Evolutionary conservation across 495 filamentous ascomycete genomes (phyloP).

Genomic region (Hyaloscypha finlandica): DNA sequence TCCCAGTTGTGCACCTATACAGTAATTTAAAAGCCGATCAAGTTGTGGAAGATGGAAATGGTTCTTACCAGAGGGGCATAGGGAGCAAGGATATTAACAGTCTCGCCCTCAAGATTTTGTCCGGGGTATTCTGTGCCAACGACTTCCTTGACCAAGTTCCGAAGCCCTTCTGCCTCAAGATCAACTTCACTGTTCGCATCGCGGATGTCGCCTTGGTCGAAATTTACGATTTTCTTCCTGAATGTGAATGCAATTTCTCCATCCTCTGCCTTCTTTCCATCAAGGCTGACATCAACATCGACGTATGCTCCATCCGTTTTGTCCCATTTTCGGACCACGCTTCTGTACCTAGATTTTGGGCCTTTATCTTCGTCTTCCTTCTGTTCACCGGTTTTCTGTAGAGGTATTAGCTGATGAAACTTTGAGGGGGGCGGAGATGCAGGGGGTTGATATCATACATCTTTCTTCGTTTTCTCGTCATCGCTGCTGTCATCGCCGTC

Average conservation of each 20-base stretch:
- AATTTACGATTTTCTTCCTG: neutral
- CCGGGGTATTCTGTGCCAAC: neutral
- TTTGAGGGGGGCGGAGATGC: too few relatives aligned
- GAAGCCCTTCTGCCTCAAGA: neutral
- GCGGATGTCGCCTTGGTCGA: neutral
- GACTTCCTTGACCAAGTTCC: neutral
- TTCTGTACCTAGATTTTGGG: constrained; percentile 5
- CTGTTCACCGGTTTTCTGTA: neutral
- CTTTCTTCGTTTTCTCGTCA: too few relatives aligned
- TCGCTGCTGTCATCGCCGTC: too few relatives aligned
- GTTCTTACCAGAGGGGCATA: neutral
- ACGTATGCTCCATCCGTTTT: neutral
- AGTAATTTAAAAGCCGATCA: neutral
- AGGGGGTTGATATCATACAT: too few relatives aligned
- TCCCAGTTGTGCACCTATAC: neutral
- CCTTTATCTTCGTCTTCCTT: neutral
- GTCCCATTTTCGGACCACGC: neutral
- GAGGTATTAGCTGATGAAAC: neutral
- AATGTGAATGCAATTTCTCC: neutral
- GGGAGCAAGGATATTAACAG: neutral
- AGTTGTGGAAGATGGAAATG: neutral
- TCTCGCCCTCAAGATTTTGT: neutral
- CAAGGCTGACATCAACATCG: neutral
- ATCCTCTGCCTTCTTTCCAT: neutral
- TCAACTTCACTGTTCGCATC: neutral